A percentile compares a stretch with the other conserved stretches of the same genome.
These are phyloP conservation scores for Coffea canephora DNA, from an alignment of 257 asterid genomes.

Conservation along the genomic window DNA sequence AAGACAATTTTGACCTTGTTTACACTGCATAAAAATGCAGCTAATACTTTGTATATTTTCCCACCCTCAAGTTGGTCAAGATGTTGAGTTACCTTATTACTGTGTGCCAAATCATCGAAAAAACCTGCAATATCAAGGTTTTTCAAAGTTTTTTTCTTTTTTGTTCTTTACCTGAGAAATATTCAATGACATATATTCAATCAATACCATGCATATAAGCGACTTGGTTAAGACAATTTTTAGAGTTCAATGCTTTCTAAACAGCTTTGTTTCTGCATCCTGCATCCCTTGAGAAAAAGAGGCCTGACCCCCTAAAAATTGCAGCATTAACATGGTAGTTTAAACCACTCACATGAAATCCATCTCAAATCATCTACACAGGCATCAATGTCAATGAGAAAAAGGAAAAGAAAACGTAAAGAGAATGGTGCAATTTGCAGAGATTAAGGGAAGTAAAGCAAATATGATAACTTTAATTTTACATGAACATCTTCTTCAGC, in stretches of 20 bases:
- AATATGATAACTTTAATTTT: background rate
- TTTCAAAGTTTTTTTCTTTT: background rate
- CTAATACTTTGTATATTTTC: background rate
- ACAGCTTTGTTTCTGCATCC: background rate
- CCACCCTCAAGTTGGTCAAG: background rate
- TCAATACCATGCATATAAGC: background rate
- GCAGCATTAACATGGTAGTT: background rate
- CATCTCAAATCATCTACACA: background rate
- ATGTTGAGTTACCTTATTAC: background rate
- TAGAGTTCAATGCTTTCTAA: background rate
- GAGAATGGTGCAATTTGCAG: background rate
- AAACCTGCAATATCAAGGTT: background rate
- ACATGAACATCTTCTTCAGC: slow-evolving; percentile 8
- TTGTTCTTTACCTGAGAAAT: background rate
- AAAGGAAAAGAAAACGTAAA: background rate
- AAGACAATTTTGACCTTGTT: background rate
- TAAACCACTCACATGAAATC: background rate
- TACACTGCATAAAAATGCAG: background rate
- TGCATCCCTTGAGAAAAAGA: background rate
- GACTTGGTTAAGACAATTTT: background rate
- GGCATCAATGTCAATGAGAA: background rate
- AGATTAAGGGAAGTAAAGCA: background rate
- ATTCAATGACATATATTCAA: background rate
- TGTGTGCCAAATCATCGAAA: too few species aligned
- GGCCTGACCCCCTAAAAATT: background rate